Evolutionary conservation across 805 yeast species (phyloP), one percentile per base, ranked within the genome.

Genomic region (Alloascoidea africana): DNA sequence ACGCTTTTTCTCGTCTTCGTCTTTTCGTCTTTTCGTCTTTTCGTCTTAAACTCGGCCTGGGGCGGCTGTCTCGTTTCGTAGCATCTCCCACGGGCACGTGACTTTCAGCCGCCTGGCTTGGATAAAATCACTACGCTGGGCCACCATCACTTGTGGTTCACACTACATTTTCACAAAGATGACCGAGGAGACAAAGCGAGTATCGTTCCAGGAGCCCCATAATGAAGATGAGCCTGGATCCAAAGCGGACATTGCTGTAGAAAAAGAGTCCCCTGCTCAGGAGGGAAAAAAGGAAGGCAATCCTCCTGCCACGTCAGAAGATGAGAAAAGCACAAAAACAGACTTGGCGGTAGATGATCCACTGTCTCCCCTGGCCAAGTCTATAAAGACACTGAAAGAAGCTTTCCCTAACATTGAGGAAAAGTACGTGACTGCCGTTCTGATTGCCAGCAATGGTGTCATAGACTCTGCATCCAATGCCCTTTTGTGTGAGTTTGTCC

Each of bases 391-490:
- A 33, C 64, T 89, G 44, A 65, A 67, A 47, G 94, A 84, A 16
- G 96, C 96, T 0, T 89, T 89, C 55, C 97, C 98, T 1, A 60
- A 64, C 14, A 57, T 75, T 16, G 94, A 85, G 33, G 80, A 70
- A 18, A 71, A 74, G 43, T 70, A 76, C 47, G 65, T 84, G 43
- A 73, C 76, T 39, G 86, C 94, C 18, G 77, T 84, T 1, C 62
- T 87, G 39, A 82, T 91, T 53, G 97, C 97, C 2, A 74, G 94
- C 14, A 72, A 68, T 36, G 95, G 94, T 18, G 64, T 69, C 36
- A 54, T 84, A 33, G 96, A 85, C 47, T 76, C 83, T 1, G 94
- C 96, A 1, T 89, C 89, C 62, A 81, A 79, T 54, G 96, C 95
- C 0, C 62, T 87, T 48, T 62, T 89, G 42, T 84, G 70, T 46